Base-by-base conservation (phyloP, 2,329 filamentous ascomycete genomes). In the Colletotrichum sp. region DNA sequence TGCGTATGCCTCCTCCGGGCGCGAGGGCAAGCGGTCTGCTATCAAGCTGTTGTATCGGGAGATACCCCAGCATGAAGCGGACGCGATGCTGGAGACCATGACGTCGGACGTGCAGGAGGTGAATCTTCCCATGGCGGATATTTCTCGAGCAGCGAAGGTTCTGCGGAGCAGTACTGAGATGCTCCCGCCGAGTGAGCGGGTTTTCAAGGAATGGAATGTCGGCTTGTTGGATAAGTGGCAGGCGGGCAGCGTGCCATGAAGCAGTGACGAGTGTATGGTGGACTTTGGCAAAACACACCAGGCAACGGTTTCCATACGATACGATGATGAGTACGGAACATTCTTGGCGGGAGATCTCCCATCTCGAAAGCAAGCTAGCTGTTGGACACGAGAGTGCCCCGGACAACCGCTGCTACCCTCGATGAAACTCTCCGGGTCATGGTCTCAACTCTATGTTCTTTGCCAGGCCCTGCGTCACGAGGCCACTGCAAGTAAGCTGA, bases 121-220 rank as follows among this genome's bases (percentile, higher is more conserved):
- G 16, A 85, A 83, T 34, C 82, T 94, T 36, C 91, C 92, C 0
- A 77, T 76, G 2, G 83, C 86, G 6, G 86, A 90, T 6, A 90
- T 93, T 32, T 73, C 81, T 7, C 84, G 84, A 34, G 82, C 93
- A 8, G 78, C 82, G 2, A 76, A 79, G 7, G 83, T 82, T 12
- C 83, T 95, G 30, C 80, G 84, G 13, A 80, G 79, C 9, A 92
- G 89, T 77, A 90, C 87, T 43, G 56, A 76, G 4, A 80, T 91
- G 18, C 81, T 95, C 10, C 93, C 93, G 2, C 80, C 78, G 1
- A 85, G 85, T 10, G 90, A 93, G 74, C 87, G 91, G 71, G 84
- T 79, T 32, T 94, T 94, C 78, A 87, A 90, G 80, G 90, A 89
- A n/a, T 95, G 93, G 93, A 88, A 88, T 30, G 91, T 95, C 7